phyloP scores from a whole-genome alignment of 2,329 filamentous ascomycete species.

The Davidsoniella neocaledoniae region DNA sequence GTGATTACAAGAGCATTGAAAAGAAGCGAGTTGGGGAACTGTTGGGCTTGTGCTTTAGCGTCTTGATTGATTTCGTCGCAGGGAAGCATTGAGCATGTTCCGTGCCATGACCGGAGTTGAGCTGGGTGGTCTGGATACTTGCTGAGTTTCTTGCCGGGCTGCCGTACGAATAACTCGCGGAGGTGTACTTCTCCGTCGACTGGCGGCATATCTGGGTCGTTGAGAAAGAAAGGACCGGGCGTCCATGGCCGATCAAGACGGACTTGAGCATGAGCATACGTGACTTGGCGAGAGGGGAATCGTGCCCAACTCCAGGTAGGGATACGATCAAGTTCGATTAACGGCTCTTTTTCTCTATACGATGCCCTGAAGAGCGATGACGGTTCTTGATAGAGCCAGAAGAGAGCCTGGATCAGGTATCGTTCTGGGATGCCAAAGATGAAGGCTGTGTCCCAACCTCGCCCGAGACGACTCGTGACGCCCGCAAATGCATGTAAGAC shows the following conservation, averaged over 20 bases:
- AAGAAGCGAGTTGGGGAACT: background rate
- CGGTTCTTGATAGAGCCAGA: background rate
- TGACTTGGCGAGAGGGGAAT: background rate
- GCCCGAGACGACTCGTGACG: background rate
- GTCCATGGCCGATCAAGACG: background rate
- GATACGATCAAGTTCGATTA: background rate
- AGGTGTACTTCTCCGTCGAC: background rate
- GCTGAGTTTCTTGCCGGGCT: background rate
- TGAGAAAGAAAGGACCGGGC: background rate
- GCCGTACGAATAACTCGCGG: background rate
- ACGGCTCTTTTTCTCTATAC: too few species aligned
- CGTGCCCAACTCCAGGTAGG: background rate
- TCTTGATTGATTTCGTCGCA: background rate
- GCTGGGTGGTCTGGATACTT: background rate
- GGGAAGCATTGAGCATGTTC: background rate
- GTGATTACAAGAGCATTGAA: background rate
- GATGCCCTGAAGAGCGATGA: too few species aligned
- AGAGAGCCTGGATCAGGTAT: conserved; percentile 5
- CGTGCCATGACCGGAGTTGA: background rate
- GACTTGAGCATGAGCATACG: background rate
- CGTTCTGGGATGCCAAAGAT: conserved; percentile 1
- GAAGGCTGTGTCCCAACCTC: conserved; percentile 1
- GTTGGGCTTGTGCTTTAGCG: background rate
- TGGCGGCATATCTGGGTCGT: background rate
- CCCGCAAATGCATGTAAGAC: conserved; percentile 12